Percentiles rank a stretch among this genome's conserved stretches.
Conservation (phyloP, 1,139 yeast genomes). For the Torulaspora globosa region DNA sequence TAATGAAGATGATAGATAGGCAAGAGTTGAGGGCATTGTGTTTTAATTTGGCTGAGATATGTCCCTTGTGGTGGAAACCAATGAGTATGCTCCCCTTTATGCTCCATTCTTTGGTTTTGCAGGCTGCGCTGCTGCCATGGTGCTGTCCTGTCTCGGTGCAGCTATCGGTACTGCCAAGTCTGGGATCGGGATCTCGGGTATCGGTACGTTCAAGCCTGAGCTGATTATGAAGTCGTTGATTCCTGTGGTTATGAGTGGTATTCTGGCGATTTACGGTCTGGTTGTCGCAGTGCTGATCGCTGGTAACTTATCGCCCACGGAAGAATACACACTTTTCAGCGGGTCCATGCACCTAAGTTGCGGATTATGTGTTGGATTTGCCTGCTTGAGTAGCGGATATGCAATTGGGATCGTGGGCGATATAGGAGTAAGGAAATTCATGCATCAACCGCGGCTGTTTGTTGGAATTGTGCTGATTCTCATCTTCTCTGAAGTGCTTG, state of each 20-base stretch:
- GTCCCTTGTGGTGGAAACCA: conserved; percentile 13
- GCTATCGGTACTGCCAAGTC: conserved; percentile 98
- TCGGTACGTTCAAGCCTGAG: conserved; percentile 81
- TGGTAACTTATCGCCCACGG: conserved; percentile 76
- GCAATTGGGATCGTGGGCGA: conserved; percentile 99
- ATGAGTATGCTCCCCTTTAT: conserved; percentile 73
- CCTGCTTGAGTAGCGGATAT: conserved; percentile 95
- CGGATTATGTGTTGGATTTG: conserved; percentile 91
- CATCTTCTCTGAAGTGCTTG: conserved; percentile 97
- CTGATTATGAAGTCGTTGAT: conserved; percentile 78
- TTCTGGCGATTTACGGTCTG: conserved; percentile 89
- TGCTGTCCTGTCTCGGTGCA: conserved; percentile 89
- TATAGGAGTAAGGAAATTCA: conserved; percentile 94
- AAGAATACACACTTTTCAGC: conserved; percentile 78
- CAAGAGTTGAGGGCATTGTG: background rate
- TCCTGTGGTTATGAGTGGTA: conserved; percentile 98
- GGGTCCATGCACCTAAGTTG: conserved; percentile 97
- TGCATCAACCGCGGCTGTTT: conserved; percentile 94
- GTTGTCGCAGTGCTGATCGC: conserved; percentile 96
- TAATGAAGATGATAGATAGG: background rate
- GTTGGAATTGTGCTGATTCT: conserved; percentile 90
- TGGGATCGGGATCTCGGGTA: conserved; percentile 94
- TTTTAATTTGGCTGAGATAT: conserved; percentile 3
- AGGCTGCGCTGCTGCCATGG: conserved; percentile 88
- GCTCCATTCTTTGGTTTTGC: conserved; percentile 97